Evolutionary conservation across 306 rosid genomes (phyloP), one percentile per base, ranked within the genome.

Genomic region (Cajanus cajan): DNA sequence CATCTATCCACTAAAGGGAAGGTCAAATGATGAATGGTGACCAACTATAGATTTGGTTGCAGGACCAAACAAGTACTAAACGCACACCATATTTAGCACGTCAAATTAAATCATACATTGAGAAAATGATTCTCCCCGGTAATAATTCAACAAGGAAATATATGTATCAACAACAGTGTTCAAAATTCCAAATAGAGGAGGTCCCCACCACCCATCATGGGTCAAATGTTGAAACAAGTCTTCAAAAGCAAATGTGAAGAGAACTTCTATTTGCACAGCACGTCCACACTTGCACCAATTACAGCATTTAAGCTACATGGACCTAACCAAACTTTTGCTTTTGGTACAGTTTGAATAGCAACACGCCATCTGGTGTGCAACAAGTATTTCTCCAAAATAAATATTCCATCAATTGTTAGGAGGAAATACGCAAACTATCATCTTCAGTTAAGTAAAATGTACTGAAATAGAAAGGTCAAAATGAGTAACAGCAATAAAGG

Each of bases 361-460:
- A 39, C 34, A 66, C 0, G 51, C 71, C 71, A 66, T 66, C 72
- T 67, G 51, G 37, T 67, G 54, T 21, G 72, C 52, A 67, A 67
- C 72, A 21, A 21, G 21, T 36, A 18, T 47, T 62, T 63, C 73
- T 76, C 50, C 77, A 19, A 33, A 47, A 51, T 69, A 58, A 47
- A 71, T 18, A 54, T 36, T 70, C 14, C 65, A 52, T 41, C n/a
- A 54, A 3, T n/a, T 8, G 47, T n/a, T 18, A 33, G 43, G 66
- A 45, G 57, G 28, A 52, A 69, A 40, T 12, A 61, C 67, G 43
- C 31, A 70, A 16, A 39, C n/a, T 25, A 31, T 61, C 21, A 40
- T 50, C 34, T 76, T 37, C 48, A 25, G 16, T 52, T 55, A 59
- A 22, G 70, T 47, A 14, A 71, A 65, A 78, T 59, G 43, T 45